Evolutionary conservation across 2,329 filamentous ascomycete species (phyloP).

Genomic region (Penicillium sp.): DNA sequence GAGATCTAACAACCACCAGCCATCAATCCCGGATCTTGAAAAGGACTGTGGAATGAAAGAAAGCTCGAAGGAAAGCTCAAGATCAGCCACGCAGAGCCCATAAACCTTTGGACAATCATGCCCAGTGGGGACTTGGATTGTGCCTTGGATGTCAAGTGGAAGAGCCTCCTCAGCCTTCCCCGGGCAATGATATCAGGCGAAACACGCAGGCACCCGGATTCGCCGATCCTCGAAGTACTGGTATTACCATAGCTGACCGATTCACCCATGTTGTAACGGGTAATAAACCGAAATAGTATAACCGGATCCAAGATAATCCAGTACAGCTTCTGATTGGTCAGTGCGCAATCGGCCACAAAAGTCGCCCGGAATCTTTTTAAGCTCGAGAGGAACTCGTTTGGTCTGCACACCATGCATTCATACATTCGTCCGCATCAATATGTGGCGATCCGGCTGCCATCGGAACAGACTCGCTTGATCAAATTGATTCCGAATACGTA

Average conservation of each 20-base stretch:
- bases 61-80: neutral
- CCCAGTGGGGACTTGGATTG: neutral
- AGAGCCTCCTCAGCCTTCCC: neutral
- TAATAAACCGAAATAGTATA: no score
- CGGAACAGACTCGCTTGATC: slow-evolving; percentile 53
- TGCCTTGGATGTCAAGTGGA: neutral
- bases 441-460: slow-evolving; percentile 43
- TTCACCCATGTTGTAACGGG: no score
- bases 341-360: slow-evolving; percentile 7
- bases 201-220: slow-evolving; percentile 1
- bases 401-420: slow-evolving; percentile 32
- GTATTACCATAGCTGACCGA: neutral
- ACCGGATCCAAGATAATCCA: neutral
- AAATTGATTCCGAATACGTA: slow-evolving; percentile 60
- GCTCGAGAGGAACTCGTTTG: neutral
- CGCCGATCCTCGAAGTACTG: neutral
- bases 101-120: no score
- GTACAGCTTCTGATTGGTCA: slow-evolving; percentile 10
- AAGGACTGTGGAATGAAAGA: neutral
- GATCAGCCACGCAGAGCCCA: no score
- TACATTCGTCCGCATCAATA: slow-evolving; percentile 35
- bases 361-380: slow-evolving; percentile 15
- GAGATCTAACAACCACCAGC: neutral
- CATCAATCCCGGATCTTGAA: neutral
- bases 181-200: neutral